Percentiles rank a stretch among this genome's conserved stretches.
phyloP scores from a whole-genome alignment of 192 early-diverging fungal genomes.

The Mortierella claussenii region DNA sequence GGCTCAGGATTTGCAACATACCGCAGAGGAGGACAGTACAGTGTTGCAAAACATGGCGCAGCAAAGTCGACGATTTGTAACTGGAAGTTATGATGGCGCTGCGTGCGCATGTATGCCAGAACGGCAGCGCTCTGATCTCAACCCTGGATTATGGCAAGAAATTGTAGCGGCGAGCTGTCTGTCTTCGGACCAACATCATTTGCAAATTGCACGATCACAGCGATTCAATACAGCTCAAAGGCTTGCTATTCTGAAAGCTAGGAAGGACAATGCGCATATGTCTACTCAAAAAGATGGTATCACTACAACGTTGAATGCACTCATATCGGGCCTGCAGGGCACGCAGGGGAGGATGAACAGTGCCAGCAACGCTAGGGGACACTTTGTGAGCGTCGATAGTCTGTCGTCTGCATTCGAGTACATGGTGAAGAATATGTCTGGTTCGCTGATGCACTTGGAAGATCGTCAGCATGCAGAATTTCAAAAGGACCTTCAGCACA shows the following conservation, averaged over 20 bases:
- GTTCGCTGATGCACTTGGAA: slow-evolving; percentile 2
- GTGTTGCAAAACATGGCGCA: neutral
- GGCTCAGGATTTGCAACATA: neutral
- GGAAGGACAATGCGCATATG: neutral
- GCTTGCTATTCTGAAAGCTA: neutral
- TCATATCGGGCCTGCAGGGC: no score
- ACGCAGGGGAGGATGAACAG: no score
- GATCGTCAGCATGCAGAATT: neutral
- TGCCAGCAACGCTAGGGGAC: neutral
- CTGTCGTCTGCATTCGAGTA: slow-evolving; percentile 10
- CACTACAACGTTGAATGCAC: neutral
- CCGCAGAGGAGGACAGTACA: slow-evolving; percentile 3
- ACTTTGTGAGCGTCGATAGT: neutral
- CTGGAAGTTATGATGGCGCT: no score
- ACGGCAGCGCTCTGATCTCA: no score
- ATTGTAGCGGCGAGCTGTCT: neutral
- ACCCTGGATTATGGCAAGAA: slow-evolving; percentile 20
- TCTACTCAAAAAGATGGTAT: neutral
- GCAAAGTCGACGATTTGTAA: neutral
- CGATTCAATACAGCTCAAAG: neutral
- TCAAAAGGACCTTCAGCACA: slow-evolving; percentile 3
- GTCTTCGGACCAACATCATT: slow-evolving; percentile 11
- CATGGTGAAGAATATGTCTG: neutral
- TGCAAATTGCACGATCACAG: slow-evolving; percentile 4
- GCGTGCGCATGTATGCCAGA: no score